Evolutionary conservation across 1,284 basidiomycete species (phyloP), one percentile per base, ranked within the genome.

Genomic region (Coniophora puteana): DNA sequence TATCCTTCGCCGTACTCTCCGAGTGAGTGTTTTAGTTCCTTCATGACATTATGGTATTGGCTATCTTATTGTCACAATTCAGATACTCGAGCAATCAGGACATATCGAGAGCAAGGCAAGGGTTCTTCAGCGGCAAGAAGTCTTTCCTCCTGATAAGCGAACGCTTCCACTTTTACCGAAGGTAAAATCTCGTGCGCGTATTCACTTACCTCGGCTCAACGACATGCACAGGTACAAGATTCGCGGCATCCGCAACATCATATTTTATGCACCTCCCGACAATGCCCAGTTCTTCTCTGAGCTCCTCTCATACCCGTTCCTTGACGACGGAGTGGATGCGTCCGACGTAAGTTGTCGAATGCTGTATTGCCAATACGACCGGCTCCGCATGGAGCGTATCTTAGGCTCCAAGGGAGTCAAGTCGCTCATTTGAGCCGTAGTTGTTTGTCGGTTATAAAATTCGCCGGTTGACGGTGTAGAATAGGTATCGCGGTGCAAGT

Each of bases 151-250:
- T 99, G 47, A 73, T 98, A 51, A 97, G 91, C 46, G 96, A 99
- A 61, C 81, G 96, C 16, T 97, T 98, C 71, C 93, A 99, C 65
- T 99, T 99, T 62, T 99, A 94, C 75, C 80, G 91, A 47, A 76
- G 93, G 79, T 87, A 50, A 32, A 67, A 53, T 28, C 22, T 7
- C 23, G 21, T 37, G 23, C 39, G 22, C 14, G 40, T 27, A 14
- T 24, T n/a, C 23, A 10, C 27, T 34, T 21, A 34, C 41, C 18
- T 17, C 36, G 38, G 45, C 36, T 40, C 44, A 36, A 42, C 26
- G 23, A 18, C 2, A 17, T 17, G 23, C 45, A 20, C 53, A 90
- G 90, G 40, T 96, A 96, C 67, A 90, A 89, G 51, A 77, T 97
- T 35, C 74, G 94, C 51, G 96, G 95, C 7, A 89, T 93, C 39